Base-by-base conservation (phyloP, 1,284 basidiomycete genomes). In the Sporisorium exsertum region DNA sequence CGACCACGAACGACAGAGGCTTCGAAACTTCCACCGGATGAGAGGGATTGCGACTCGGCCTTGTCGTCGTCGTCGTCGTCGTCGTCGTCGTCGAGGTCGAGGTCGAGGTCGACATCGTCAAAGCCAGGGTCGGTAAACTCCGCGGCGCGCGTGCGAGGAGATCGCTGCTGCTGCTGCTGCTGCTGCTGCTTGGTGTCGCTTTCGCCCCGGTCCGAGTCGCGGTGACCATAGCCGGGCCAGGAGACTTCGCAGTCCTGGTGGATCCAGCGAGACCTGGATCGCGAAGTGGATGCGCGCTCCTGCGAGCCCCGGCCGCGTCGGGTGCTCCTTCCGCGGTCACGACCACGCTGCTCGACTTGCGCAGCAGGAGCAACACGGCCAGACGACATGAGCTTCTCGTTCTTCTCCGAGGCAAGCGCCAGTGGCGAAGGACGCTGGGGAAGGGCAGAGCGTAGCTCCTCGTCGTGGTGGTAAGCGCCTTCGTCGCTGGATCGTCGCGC, bases 81-180 rank as follows among this genome's bases (percentile, higher is more conserved):
- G n/a, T n/a, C n/a, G n/a, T n/a, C n/a, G n/a, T n/a, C n/a, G n/a
- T n/a, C n/a, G 53, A 66, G 70, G 49, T 78, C 78, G 53, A 79
- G 73, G 20, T 81, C 79, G 47, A 81, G 74, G 18, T 81, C 79
- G 43, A 79, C 67, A 26, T 81, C 77, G 64, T 81, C 79, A 37
- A 79, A 81, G 47, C 77, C 77, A 5, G 70, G 73, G 27, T 72
- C 74, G 37, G 59, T 40, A 56, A 64, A 59, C 32, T 67, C 72
- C 18, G 42, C 35, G 56, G 26, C 33, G 49, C 51, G 61, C 1
- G 56, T 29, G 40, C 58, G 70, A 12, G 47, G 60, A 43, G 57
- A 29, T 20, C 55, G 58, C 53, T 51, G 54, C 42, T 45, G 53
- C 40, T 55, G 24, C 6, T 20, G 46, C 40, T 57, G 64, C 49